Percentiles rank a stretch among this genome's conserved stretches.
Conservation (phyloP, 1,139 yeast genomes). For the Ogataea hybrid region DNA sequence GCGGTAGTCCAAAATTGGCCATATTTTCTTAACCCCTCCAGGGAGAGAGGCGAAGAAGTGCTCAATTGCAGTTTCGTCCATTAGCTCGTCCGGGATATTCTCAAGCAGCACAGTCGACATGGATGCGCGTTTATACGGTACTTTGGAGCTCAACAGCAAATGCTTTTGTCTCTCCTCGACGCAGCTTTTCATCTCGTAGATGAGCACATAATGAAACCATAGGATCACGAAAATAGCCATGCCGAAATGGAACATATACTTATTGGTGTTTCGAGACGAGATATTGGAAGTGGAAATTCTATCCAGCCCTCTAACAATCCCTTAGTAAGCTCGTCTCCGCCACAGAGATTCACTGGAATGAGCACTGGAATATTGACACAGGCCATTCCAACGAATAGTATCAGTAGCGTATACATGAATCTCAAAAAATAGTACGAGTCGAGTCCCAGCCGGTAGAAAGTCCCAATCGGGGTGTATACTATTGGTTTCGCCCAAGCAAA, state of each 20-base stretch:
- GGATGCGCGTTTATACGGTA: conserved; percentile 23
- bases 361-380: conserved; percentile 50
- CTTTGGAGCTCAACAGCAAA: conserved; percentile 26
- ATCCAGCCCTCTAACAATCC: conserved; percentile 48
- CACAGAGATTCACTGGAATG: conserved; percentile 54
- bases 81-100: conserved; percentile 43
- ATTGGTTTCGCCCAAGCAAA: conserved; percentile 51
- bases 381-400: conserved; percentile 51
- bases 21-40: conserved; percentile 46
- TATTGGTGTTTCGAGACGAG: conserved; percentile 42
- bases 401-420: conserved; percentile 45
- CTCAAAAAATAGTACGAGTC: conserved; percentile 66
- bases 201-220: conserved; percentile 51
- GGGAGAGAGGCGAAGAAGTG: conserved; percentile 37
- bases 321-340: conserved; percentile 30
- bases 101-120: conserved; percentile 45
- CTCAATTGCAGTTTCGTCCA: conserved; percentile 36
- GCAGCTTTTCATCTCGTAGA: conserved; percentile 49
- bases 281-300: conserved; percentile 61
- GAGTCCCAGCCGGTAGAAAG: conserved; percentile 51
- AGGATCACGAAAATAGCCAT: conserved; percentile 50
- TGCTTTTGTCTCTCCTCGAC: conserved; percentile 44
- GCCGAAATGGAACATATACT: conserved; percentile 53
- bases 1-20: conserved; percentile 50
- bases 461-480: conserved; percentile 38